Evolutionary conservation across 2,329 filamentous ascomycete species (phyloP).

Genomic region (Monosporascus sp.): DNA sequence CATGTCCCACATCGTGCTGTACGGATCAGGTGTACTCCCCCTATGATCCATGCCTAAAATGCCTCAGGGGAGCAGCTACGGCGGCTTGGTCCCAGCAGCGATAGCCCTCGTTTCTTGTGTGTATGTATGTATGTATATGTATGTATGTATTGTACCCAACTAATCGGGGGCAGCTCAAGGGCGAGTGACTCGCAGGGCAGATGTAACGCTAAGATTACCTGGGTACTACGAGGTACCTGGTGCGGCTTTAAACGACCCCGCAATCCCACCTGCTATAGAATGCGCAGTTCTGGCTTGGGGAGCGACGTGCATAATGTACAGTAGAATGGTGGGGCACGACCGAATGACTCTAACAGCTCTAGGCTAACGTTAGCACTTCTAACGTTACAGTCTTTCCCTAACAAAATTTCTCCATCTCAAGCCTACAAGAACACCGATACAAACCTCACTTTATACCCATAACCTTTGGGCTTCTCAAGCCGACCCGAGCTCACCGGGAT

Average conservation of each 20-base stretch:
- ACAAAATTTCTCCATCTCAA: background rate
- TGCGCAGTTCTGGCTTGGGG: background rate
- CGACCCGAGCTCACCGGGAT: background rate
- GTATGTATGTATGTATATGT: background rate
- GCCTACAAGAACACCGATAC: background rate
- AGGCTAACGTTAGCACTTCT: background rate
- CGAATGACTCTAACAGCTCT: slow-evolving; percentile 18
- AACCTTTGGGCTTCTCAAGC: background rate
- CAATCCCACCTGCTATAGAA: background rate
- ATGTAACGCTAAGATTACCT: too few relatives aligned
- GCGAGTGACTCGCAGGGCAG: too few relatives aligned
- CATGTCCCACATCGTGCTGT: too few relatives aligned
- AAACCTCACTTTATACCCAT: background rate
- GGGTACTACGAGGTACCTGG: too few relatives aligned
- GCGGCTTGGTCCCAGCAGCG: too few relatives aligned
- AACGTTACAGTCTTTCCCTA: background rate
- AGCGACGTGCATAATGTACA: background rate
- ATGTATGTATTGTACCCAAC: too few relatives aligned
- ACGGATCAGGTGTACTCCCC: too few relatives aligned
- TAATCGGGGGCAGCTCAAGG: too few relatives aligned
- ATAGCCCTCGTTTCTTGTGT: background rate
- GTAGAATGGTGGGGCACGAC: slow-evolving; percentile 25
- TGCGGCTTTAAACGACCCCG: background rate
- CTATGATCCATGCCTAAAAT: too few relatives aligned
- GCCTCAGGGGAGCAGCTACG: too few relatives aligned